Percentiles rank a stretch among this genome's conserved stretches.
These are phyloP conservation scores for Leucocoprinus leucothites DNA, from an alignment of 768 basidiomycete species.

Conservation along the genomic window DNA sequence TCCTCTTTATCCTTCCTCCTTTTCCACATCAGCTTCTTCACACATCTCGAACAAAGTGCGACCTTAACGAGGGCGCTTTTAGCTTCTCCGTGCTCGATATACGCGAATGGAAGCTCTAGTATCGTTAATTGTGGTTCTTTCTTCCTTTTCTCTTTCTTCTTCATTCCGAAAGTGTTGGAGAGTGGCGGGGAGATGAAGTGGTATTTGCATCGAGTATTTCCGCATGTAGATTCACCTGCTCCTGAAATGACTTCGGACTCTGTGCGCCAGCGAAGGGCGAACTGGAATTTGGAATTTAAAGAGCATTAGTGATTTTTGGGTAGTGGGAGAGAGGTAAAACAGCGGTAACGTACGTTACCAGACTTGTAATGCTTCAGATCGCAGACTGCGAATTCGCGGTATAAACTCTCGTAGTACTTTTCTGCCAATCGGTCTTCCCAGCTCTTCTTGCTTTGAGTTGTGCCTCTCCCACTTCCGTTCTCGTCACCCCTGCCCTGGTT, in stretches of 20 bases:
- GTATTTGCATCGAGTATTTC: constrained; percentile 78
- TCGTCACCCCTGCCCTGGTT: no score
- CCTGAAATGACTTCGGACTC: constrained; percentile 86
- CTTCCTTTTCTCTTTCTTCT: constrained; percentile 11
- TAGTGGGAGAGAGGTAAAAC: not conserved
- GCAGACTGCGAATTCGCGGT: constrained; percentile 89
- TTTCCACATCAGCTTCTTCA: constrained; percentile 85
- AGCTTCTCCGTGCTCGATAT: constrained; percentile 70
- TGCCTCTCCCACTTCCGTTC: constrained; percentile 1
- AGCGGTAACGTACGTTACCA: constrained; percentile 59
- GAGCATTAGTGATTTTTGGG: no score
- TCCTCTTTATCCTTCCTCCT: constrained; percentile 18
- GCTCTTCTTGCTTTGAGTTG: not conserved
- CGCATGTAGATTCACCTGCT: constrained; percentile 85
- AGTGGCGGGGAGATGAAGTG: constrained; percentile 37
- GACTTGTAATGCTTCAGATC: constrained; percentile 97
- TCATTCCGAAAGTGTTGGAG: not conserved
- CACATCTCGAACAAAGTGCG: constrained; percentile 76
- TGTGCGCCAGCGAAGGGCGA: constrained; percentile 92
- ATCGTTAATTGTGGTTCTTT: constrained; percentile 51
- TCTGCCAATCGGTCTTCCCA: constrained; percentile 88
- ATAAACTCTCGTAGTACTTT: constrained; percentile 86
- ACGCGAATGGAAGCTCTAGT: constrained; percentile 88
- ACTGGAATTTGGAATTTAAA: constrained; percentile 26
- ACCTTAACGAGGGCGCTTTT: constrained; percentile 90